A percentile compares a stretch with the other conserved stretches of the same genome.
Evolutionary conservation across 2,329 filamentous ascomycete species (phyloP).

Genomic region (Microdochium paspali): DNA sequence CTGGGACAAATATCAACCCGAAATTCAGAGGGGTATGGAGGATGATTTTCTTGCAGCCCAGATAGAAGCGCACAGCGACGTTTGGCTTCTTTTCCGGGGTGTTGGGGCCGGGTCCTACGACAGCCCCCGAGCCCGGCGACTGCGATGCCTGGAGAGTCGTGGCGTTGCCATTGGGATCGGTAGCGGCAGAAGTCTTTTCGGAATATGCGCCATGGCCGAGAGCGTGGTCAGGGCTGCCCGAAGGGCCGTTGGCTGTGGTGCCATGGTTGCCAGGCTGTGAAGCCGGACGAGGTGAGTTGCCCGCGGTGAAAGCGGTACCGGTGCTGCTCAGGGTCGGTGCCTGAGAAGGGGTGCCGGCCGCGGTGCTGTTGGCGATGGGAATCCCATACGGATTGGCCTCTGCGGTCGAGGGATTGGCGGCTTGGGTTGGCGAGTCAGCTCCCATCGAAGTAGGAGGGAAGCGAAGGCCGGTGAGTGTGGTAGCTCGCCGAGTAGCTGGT

Average conservation of each 20-base stretch:
- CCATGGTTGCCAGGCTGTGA: not conserved
- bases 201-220: not conserved
- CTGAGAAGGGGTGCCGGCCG: not conserved
- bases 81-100: constrained; percentile 17
- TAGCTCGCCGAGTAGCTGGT: not conserved
- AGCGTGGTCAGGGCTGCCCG: not conserved
- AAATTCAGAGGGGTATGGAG: constrained; percentile 72
- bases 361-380: not conserved
- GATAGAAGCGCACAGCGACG: constrained; percentile 24
- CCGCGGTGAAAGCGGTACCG: not conserved
- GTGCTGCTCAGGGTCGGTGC: not conserved
- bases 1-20: constrained; percentile 67
- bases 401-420: not conserved
- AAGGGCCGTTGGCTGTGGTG: not conserved
- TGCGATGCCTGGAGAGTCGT: constrained; percentile 25
- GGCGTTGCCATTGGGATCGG: constrained; percentile 7
- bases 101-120: constrained; percentile 31
- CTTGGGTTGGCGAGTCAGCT: not conserved
- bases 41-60: constrained; percentile 50
- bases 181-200: not conserved
- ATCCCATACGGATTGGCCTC: not conserved
- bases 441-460: not conserved
- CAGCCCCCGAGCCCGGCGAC: constrained; percentile 45
- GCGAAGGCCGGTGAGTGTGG: not conserved
- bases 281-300: not conserved